A percentile compares a stretch with the other conserved stretches of the same genome.
Evolutionary conservation across 2,329 filamentous ascomycete species (phyloP).

Genomic region (Alternaria gansuensis): DNA sequence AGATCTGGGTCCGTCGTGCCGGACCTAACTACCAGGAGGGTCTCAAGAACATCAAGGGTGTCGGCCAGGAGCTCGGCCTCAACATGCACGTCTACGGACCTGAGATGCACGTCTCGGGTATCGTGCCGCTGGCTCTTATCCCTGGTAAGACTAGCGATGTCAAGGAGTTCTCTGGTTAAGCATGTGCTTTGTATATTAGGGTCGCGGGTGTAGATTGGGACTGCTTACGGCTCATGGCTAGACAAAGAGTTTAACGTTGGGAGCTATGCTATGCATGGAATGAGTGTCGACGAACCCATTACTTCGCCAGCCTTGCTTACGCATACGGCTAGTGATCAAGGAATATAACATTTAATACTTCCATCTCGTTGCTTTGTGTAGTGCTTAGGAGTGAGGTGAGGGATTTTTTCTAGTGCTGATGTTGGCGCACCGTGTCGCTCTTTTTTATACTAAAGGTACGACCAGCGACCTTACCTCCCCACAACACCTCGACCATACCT

Average conservation of each 20-base stretch:
- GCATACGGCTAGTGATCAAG: constrained; percentile 14
- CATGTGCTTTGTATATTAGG: constrained; percentile 43
- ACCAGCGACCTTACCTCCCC: background rate
- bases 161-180: constrained; percentile 67
- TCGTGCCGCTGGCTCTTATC: constrained; percentile 87
- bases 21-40: constrained; percentile 99
- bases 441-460: background rate
- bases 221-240: constrained; percentile 43
- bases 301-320: constrained; percentile 25
- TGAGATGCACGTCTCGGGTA: constrained; percentile 90
- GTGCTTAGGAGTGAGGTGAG: background rate
- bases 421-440: background rate
- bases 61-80: constrained; percentile 90
- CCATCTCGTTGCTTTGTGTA: background rate
- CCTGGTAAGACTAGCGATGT: constrained; percentile 67
- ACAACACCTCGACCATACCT: background rate
- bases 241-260: constrained; percentile 43
- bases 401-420: background rate
- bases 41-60: constrained; percentile 99
- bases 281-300: constrained; percentile 30
- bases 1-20: constrained; percentile 92
- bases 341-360: constrained; percentile 27
- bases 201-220: constrained; percentile 26
- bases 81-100: constrained; percentile 91
- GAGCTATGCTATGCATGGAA: constrained; percentile 30